Percentiles rank a stretch among this genome's conserved stretches.
Conservation (phyloP, 2,329 filamentous ascomycete species). For the Ascocoryne sarcoides region DNA sequence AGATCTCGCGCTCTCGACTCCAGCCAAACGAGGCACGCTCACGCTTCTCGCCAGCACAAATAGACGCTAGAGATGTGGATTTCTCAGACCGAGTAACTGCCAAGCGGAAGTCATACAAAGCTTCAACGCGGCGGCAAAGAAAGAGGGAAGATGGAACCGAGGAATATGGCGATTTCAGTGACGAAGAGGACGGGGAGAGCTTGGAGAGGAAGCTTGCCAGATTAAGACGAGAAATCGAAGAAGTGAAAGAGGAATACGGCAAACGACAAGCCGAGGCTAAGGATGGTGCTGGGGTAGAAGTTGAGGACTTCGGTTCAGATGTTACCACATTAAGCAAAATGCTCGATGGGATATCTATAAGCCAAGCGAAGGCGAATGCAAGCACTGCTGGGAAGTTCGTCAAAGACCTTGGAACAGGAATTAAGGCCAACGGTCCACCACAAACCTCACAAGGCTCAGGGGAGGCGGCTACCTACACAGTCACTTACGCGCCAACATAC, state of each 20-base stretch:
- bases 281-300: slow-evolving; percentile 31
- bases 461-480: slow-evolving; percentile 46
- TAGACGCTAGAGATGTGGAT: slow-evolving; percentile 72
- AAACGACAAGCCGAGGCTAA: slow-evolving; percentile 41
- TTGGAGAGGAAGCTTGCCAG: slow-evolving; percentile 73
- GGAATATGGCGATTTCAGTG: slow-evolving; percentile 66
- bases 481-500: slow-evolving; percentile 56
- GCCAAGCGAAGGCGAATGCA: slow-evolving; percentile 8
- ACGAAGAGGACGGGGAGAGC: slow-evolving; percentile 67
- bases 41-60: slow-evolving; percentile 64
- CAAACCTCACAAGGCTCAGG: slow-evolving; percentile 17
- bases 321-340: slow-evolving; percentile 62
- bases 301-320: slow-evolving; percentile 40
- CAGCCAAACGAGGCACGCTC: slow-evolving; percentile 72
- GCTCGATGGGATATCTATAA: slow-evolving; percentile 54
- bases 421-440: slow-evolving; percentile 22
- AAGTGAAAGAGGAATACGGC: slow-evolving; percentile 52
- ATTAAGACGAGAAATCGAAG: slow-evolving; percentile 73
- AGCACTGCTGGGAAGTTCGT: slow-evolving; percentile 21
- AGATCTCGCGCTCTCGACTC: slow-evolving; percentile 68
- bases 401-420: slow-evolving; percentile 23
- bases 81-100: slow-evolving; percentile 82
- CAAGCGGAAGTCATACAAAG: slow-evolving; percentile 77
- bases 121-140: slow-evolving; percentile 58
- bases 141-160: slow-evolving; percentile 54